A percentile compares a stretch with the other conserved stretches of the same genome.
Conservation (phyloP, 352 stramenopile genomes). For the Thalassiosira hispida region DNA sequence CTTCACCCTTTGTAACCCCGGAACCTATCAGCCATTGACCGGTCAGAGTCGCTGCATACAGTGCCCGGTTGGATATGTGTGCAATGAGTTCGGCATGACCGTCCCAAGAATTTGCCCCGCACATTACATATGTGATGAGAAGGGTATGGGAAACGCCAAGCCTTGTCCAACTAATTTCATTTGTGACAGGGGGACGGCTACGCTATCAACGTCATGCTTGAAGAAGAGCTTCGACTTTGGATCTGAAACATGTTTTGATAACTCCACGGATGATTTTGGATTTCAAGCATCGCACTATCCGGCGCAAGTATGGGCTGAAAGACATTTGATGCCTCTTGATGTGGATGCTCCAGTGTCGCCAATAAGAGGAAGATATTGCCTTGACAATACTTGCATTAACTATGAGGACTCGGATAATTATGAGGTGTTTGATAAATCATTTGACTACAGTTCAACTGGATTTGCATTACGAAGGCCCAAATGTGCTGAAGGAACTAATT, state of each 20-base stretch:
- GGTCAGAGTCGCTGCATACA: conserved; percentile 88
- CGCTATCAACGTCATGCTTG: conserved; percentile 89
- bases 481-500: conserved; percentile 52
- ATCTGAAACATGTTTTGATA: conserved; percentile 90
- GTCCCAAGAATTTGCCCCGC: conserved; percentile 93
- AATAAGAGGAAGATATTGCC: conserved; percentile 91
- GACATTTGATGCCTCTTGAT: conserved; percentile 89
- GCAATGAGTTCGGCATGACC: conserved; percentile 91
- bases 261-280: conserved; percentile 94
- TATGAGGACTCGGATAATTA: conserved; percentile 89
- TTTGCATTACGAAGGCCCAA: conserved; percentile 86
- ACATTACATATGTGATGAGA: conserved; percentile 92
- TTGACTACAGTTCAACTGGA: conserved; percentile 86
- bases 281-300: conserved; percentile 89
- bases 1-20: conserved; percentile 92
- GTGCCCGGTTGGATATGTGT: conserved; percentile 95
- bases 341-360: conserved; percentile 84
- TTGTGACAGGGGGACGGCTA: conserved; percentile 95
- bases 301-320: conserved; percentile 93
- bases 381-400: conserved; percentile 90
- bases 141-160: conserved; percentile 90
- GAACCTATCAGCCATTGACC: conserved; percentile 91
- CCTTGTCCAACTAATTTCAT: conserved; percentile 95
- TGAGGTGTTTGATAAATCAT: conserved; percentile 84
- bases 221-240: conserved; percentile 50